Conservation (phyloP, 2,329 filamentous ascomycete species). For the Myriosclerotinia scirpicola region DNA sequence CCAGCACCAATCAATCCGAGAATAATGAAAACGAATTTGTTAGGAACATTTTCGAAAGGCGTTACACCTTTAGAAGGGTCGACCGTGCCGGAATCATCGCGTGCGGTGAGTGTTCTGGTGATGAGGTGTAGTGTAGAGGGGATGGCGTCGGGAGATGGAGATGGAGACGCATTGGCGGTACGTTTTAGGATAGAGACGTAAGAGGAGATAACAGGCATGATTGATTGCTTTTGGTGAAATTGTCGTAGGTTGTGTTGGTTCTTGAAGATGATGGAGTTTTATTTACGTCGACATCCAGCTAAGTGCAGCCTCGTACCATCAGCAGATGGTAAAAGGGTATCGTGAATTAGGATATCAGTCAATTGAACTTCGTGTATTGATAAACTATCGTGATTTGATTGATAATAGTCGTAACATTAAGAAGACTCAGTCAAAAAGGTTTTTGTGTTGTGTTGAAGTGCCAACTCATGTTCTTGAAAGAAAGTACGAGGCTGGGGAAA, state of each 20-base stretch:
- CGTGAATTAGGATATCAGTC: not conserved
- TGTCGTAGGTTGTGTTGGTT: not conserved
- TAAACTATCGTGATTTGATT: not conserved
- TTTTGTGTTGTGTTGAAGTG: constrained; percentile 3
- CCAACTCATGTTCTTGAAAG: constrained; percentile 20
- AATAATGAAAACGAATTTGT: constrained; percentile 74
- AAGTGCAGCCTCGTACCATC: constrained; percentile 17
- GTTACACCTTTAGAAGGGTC: constrained; percentile 52
- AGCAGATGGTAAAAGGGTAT: constrained; percentile 4
- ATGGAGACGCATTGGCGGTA: constrained; percentile 12
- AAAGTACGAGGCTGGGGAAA: constrained; percentile 23
- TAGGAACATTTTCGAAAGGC: constrained; percentile 52
- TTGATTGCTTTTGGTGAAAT: constrained; percentile 9
- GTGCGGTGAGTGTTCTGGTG: constrained; percentile 23
- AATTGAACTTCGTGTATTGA: not conserved
- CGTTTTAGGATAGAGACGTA: constrained; percentile 34
- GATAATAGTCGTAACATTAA: not conserved
- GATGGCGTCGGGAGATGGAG: constrained; percentile 10
- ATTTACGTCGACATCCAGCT: constrained; percentile 21
- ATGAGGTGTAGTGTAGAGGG: not conserved
- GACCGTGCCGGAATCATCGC: constrained; percentile 23
- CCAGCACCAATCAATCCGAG: constrained; percentile 80
- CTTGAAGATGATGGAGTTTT: constrained; percentile 12
- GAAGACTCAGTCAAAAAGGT: constrained; percentile 3
- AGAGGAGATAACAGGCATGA: constrained; percentile 37